Percentiles rank a stretch among this genome's conserved stretches.
Conservation (phyloP, 2,329 filamentous ascomycete species). For the Monilinia aucupariae region DNA sequence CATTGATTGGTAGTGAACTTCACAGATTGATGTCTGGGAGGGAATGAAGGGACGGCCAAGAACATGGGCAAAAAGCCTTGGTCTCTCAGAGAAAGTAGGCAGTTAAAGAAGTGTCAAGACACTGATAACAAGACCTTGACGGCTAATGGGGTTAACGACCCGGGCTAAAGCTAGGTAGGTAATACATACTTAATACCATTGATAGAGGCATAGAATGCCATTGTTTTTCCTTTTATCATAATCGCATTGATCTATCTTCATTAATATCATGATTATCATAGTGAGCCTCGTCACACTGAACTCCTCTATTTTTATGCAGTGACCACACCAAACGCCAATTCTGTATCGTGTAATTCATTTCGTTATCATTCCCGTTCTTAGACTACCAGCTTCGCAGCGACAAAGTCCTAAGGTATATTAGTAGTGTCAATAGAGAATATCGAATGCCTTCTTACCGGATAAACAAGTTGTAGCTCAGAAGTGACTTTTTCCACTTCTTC, state of each 20-base stretch:
- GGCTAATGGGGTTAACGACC: not conserved
- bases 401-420: conserved; percentile 45
- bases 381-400: conserved; percentile 48
- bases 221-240: not conserved
- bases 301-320: conserved; percentile 9
- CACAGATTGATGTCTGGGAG: conserved; percentile 40
- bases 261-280: conserved; percentile 14
- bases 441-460: conserved; percentile 53
- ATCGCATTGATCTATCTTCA: conserved; percentile 11
- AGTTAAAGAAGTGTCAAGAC: not conserved
- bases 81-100: not conserved
- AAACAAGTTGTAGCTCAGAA: conserved; percentile 71
- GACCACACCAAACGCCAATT: conserved; percentile 27
- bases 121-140: not conserved
- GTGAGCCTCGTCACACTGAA: conserved; percentile 1
- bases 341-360: conserved; percentile 17
- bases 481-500: conserved; percentile 88
- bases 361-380: conserved; percentile 25
- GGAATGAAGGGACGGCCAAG: conserved; percentile 23
- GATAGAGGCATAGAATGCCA: not conserved
- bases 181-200: not conserved
- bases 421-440: not conserved
- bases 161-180: not conserved
- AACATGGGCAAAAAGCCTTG: not conserved
- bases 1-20: conserved; percentile 49